phyloP scores from a whole-genome alignment of 441 rosid species.

The Populus trichocarpa region DNA sequence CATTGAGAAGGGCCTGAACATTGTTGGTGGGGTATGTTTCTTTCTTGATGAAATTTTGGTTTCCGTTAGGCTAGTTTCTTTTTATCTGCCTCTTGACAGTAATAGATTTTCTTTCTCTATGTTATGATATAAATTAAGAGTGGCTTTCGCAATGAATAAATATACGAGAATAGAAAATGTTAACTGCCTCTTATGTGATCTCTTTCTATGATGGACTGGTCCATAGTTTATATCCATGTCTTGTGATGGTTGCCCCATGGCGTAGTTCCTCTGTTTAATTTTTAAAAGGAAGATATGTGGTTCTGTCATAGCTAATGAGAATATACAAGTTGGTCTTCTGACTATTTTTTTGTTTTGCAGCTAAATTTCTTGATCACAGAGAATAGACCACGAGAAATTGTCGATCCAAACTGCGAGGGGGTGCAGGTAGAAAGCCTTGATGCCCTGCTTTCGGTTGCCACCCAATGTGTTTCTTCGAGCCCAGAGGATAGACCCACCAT shows the following conservation, averaged over 20 bases:
- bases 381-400: constrained; percentile 68
- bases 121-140: background rate
- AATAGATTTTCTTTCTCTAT: background rate
- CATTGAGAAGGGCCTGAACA: constrained; percentile 95
- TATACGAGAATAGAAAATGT: background rate
- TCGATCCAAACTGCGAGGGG: constrained; percentile 75
- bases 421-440: constrained; percentile 76
- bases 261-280: background rate
- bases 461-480: constrained; percentile 69
- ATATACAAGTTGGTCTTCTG: background rate
- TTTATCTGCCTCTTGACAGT: background rate
- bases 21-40: constrained; percentile 87
- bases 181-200: background rate
- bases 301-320: background rate
- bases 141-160: background rate
- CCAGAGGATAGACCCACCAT: constrained; percentile 95
- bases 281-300: background rate
- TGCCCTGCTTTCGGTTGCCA: constrained; percentile 78
- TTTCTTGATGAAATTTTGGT: constrained; percentile 11
- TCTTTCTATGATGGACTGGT: background rate
- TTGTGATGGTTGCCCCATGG: background rate
- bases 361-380: constrained; percentile 70
- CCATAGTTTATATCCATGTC: background rate
- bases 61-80: background rate
- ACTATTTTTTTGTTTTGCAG: constrained; percentile 42